Conservation (phyloP, 2,329 filamentous ascomycete species). For the Colletotrichum orchidophilum region DNA sequence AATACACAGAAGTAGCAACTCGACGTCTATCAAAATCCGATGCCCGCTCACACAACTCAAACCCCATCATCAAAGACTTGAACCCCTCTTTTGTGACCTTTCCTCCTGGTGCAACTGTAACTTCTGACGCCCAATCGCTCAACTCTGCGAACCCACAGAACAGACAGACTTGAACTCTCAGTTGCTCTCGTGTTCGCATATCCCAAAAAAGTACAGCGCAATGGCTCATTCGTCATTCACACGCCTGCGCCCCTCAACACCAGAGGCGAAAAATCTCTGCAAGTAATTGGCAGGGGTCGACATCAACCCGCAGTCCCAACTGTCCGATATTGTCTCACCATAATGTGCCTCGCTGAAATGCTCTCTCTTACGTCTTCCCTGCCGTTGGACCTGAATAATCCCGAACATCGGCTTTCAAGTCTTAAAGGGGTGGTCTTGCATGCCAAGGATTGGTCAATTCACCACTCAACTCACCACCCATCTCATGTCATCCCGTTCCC, state of each 20-base stretch:
- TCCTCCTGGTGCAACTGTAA: background rate
- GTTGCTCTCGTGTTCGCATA: background rate
- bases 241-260: background rate
- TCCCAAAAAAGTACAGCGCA: background rate
- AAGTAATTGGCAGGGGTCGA: background rate
- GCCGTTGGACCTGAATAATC: background rate
- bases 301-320: background rate
- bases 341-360: background rate
- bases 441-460: background rate
- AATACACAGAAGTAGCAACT: background rate
- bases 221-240: background rate
- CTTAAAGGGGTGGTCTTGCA: background rate
- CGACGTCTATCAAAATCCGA: background rate
- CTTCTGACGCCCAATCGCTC: background rate
- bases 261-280: background rate
- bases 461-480: background rate
- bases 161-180: background rate
- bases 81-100: background rate
- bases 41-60: background rate
- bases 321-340: background rate
- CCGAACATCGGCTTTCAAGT: background rate
- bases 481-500: background rate
- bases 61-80: background rate
- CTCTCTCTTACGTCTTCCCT: slow-evolving; percentile 3
- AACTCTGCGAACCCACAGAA: background rate